Evolutionary conservation across 2,329 filamentous ascomycete genomes (phyloP), one percentile per base, ranked within the genome.

Genomic region (Sarocladium kiliense): DNA sequence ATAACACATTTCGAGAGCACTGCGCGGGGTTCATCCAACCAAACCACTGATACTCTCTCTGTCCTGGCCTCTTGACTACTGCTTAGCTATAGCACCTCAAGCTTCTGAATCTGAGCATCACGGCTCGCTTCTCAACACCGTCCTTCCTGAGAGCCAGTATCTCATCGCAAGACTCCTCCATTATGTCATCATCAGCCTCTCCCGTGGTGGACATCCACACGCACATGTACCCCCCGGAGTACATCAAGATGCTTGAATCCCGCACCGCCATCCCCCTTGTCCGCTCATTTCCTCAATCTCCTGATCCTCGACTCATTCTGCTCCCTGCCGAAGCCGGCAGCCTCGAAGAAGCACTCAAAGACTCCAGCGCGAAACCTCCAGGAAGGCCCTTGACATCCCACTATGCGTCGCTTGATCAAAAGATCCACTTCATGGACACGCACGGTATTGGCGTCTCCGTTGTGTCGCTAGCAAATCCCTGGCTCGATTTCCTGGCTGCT

Each of bases 401-500:
- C 64, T 97, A 93, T 76, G 89, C 86, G 59, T 89, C 90, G 44
- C 85, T 96, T 56, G 73, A 77, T 16, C 79, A 89, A 62, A 97
- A 96, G 66, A 78, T 96, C 14, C 78, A 83, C 50, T 96, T 97
- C 73, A 97, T 97, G 92, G 80, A 91, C 68, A 81, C 78, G 16
- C 92, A 97, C 72, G 75, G 75, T 54, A 96, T 97, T 67, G 81
- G 88, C 69, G 84, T 87, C 60, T 94, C 89, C 1, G 88, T 96
- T 53, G 84, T 97, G 59, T 94, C 89, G 1, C 83, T 96, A 21
- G 92, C 92, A 14, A 97, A 97, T 66, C 92, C 92, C 0, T 97
- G 92, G 92, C 80, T 97, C 2, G 92, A 97, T 71, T 97, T 96
- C 66, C 72, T 96, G 0, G 67, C 76, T 10, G 66, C 82, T 0